Evolutionary conservation across 768 basidiomycete genomes (phyloP), one percentile per base, ranked within the genome.

Genomic region (Russula compacta): DNA sequence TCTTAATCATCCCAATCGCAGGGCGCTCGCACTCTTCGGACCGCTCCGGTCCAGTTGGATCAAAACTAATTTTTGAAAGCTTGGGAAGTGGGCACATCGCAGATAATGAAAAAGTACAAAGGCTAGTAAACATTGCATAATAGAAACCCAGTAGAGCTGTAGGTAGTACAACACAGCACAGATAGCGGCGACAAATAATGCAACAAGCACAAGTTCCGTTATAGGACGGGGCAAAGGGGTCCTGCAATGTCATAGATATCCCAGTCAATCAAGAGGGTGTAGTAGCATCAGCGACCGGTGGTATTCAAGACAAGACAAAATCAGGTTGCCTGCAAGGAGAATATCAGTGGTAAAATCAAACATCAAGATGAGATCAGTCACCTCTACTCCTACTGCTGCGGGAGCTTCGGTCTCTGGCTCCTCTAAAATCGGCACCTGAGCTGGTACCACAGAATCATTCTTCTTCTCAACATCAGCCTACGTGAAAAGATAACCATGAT

Each of bases 81-180:
- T 40, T 33, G 49, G 49, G 17, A 35, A 36, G 40, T 21, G 40
- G 36, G 29, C 43, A 57, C 60, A 56, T 38, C 29, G 32, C 54
- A 44, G 40, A 39, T 39, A 58, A 24, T 58, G 32, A 40, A 58
- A 47, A 58, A 58, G 52, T 53, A 54, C 50, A 63, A 58, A 53
- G 33, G 46, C 21, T 53, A 58, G 57, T 46, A 58, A 63, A 63
- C 56, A 58, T 49, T 63, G 61, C 56, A 58, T 36, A 58, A 62
- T 36, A 53, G 60, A 35, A 60, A 63, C 61, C 61, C 57, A 58
- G 61, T 44, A 63, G 52, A 63, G 61, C 56, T 58, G 57, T 49
- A 63, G 52, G 51, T 58, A 63, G 52, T 63, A 63, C 61, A 63
- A 63, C 61, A 58, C 61, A 63, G 57, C 61, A 58, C 61, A 62